Evolutionary conservation across 2,329 filamentous ascomycete genomes (phyloP).

Genomic region (Colletotrichum eleusines): DNA sequence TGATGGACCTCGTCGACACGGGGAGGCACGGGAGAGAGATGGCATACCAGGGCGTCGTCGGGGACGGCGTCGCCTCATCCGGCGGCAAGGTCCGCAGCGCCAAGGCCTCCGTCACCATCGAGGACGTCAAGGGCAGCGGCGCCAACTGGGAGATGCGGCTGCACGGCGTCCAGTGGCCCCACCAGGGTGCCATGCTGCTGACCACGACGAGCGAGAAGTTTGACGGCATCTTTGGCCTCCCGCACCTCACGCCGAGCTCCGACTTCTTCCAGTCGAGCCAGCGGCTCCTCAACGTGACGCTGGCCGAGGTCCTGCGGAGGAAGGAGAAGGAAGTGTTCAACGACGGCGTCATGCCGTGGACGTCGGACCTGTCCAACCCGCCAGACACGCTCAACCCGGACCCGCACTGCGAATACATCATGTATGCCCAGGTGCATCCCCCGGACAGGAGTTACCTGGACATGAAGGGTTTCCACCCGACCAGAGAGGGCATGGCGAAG

Average conservation of each 20-base stretch:
- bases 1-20: constrained; percentile 69
- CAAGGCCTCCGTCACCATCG: constrained; percentile 76
- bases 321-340: constrained; percentile 69
- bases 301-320: constrained; percentile 74
- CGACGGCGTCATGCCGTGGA: constrained; percentile 80
- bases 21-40: constrained; percentile 60
- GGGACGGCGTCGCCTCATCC: constrained; percentile 52
- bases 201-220: constrained; percentile 95
- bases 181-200: constrained; percentile 82
- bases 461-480: constrained; percentile 48
- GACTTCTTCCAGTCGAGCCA: constrained; percentile 70
- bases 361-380: constrained; percentile 72
- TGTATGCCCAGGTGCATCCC: constrained; percentile 84
- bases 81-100: constrained; percentile 75
- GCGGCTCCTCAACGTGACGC: constrained; percentile 77
- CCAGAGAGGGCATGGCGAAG: constrained; percentile 51
- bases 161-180: constrained; percentile 87
- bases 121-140: constrained; percentile 76
- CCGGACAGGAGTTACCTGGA: constrained; percentile 55
- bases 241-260: constrained; percentile 77
- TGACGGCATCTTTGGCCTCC: constrained; percentile 88
- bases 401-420: constrained; percentile 89
- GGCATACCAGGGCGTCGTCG: constrained; percentile 56
- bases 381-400: constrained; percentile 69
- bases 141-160: constrained; percentile 84